Percentiles rank a stretch among this genome's conserved stretches.
These are phyloP conservation scores for Podospora anserina DNA, from an alignment of 495 filamentous ascomycete species.

Conservation along the genomic window DNA sequence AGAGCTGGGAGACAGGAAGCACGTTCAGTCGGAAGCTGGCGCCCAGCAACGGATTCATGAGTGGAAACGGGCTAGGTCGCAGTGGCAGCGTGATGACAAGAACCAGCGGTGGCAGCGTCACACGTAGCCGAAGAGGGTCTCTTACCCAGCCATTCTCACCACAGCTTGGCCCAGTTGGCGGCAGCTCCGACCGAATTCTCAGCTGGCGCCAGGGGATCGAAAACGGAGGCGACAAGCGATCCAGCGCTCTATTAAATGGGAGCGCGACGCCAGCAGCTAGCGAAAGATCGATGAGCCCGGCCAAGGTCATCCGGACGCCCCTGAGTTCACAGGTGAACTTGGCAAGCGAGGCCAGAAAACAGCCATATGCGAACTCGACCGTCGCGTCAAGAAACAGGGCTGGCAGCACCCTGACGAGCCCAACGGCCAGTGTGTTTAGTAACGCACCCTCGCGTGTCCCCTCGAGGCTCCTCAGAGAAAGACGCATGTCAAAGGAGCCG, in stretches of 20 bases:
- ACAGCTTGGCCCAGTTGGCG: slow-evolving; percentile 40
- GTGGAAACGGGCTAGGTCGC: slow-evolving; percentile 52
- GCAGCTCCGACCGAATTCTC: slow-evolving; percentile 77
- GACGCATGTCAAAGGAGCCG: slow-evolving; percentile 18
- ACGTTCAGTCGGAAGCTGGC: slow-evolving; percentile 72
- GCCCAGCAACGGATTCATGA: slow-evolving; percentile 36
- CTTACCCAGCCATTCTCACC: slow-evolving; percentile 37
- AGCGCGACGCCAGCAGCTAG: slow-evolving; percentile 34
- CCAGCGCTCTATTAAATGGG: slow-evolving; percentile 28
- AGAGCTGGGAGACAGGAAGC: slow-evolving; percentile 67
- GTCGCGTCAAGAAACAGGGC: slow-evolving; percentile 19
- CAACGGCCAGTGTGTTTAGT: slow-evolving; percentile 30
- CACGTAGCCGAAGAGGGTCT: slow-evolving; percentile 55
- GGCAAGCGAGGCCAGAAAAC: slow-evolving; percentile 41
- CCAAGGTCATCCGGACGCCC: slow-evolving; percentile 39
- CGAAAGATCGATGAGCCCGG: slow-evolving; percentile 51
- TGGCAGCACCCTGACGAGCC: slow-evolving; percentile 26
- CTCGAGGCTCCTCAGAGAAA: slow-evolving; percentile 14
- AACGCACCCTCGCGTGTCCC: slow-evolving; percentile 16
- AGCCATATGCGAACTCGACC: slow-evolving; percentile 37
- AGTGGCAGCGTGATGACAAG: slow-evolving; percentile 59
- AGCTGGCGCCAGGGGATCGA: slow-evolving; percentile 83
- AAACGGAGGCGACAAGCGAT: slow-evolving; percentile 34
- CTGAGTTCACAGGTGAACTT: slow-evolving; percentile 36
- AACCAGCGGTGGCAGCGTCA: slow-evolving; percentile 50